Base-by-base conservation (phyloP, 176 grass and related monocot genomes). In the Poa annua region DNA sequence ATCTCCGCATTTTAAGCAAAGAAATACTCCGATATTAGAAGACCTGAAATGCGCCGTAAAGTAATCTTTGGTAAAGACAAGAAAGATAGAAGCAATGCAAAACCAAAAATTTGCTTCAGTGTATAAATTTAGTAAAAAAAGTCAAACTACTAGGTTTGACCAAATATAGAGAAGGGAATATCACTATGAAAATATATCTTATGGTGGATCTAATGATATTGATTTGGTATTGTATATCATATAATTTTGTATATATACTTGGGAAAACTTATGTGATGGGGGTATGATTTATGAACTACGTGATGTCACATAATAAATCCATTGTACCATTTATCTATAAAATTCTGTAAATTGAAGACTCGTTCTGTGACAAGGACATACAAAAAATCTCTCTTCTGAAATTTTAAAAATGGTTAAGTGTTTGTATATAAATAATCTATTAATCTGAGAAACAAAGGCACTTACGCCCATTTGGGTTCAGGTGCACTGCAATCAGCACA, bases 1-100 rank as follows among this genome's bases (percentile, higher is more conserved):
- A 85, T 99, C 96, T 88, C 93, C 94, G 85, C 96, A 99, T 61
- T 99, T 99, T 83, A 99, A 96, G 84, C 93, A 99, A 90, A 99
- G 80, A 88, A 99, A 99, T 72, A 99, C 87, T 76, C 96, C 96
- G 71, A 99, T 99, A 82, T 87, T 96, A 63, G 93, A 81, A 66
- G 96, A 99, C 77, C 96, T 99, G 88, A 87, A 85, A 89, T 71
- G 56, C 49, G 82, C 33, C 54, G 72, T 80, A 64, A 84, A 62
- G 1, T 39, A 20, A 61, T 3, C 5, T 71, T 44, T 65, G 60
- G 56, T 38, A 72, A 65, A 49, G 14, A 59, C 48, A 50, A 22
- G 29, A 66, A 71, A 65, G 68, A 71, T 48, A 86, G 33, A 74
- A 62, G 9, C 10, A 33, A 35, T 12, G 48, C 51, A 13, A 64